Conservation (phyloP, 305 asterid genomes). For the Withania somnifera region DNA sequence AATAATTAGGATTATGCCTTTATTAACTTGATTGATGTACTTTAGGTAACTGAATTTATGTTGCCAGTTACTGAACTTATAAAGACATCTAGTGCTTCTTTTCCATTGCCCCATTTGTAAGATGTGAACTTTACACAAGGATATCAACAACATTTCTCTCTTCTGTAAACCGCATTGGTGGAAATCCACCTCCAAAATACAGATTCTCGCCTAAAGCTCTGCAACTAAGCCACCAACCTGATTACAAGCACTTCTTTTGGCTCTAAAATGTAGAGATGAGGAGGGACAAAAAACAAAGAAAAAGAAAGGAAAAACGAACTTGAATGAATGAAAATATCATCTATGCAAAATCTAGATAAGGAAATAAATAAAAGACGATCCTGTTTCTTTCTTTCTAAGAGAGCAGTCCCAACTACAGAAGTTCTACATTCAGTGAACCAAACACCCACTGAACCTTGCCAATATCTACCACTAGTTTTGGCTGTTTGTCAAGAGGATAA, state of each 20-base stretch:
- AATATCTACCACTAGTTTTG: conserved; percentile 11
- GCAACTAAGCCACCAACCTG: conserved; percentile 25
- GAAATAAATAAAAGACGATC: conserved; percentile 7
- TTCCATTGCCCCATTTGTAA: background rate
- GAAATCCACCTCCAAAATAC: conserved; percentile 47
- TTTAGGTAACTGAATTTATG: background rate
- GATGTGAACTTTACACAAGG: background rate
- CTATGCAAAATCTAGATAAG: conserved; percentile 9
- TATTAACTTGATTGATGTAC: background rate
- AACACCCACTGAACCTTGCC: conserved; percentile 20
- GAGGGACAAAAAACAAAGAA: background rate
- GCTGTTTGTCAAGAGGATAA: conserved; percentile 11
- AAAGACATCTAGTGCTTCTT: background rate
- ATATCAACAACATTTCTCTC: background rate
- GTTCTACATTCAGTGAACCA: conserved; percentile 34
- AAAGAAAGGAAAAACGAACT: conserved; percentile 5
- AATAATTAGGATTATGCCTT: background rate
- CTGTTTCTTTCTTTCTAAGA: conserved; percentile 32
- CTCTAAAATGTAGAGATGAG: conserved; percentile 1
- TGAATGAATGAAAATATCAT: background rate
- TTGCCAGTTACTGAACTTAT: background rate
- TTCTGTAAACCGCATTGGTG: conserved; percentile 30
- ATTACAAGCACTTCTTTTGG: conserved; percentile 18
- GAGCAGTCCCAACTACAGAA: conserved; percentile 68
- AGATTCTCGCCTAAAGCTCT: conserved; percentile 31